Percentiles rank a stretch among this genome's conserved stretches.
Evolutionary conservation across 768 basidiomycete species (phyloP).

Genomic region (Multifurca ochricompacta): DNA sequence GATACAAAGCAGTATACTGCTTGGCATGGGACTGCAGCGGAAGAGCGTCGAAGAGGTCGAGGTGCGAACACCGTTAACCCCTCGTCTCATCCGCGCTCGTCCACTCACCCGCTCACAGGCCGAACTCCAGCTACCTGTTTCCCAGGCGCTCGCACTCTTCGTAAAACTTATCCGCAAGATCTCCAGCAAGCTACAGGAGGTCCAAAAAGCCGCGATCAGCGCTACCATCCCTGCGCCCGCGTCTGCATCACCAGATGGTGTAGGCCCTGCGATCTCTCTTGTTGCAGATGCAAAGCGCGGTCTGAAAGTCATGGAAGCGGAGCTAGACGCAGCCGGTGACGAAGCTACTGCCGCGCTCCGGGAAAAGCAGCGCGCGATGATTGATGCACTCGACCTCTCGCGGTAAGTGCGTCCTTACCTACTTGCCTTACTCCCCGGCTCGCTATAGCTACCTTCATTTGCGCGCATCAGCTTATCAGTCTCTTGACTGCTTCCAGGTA

Average conservation of each 20-base stretch:
- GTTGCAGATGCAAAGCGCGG: slow-evolving; percentile 24
- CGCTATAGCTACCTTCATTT: background rate
- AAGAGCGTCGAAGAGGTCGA: slow-evolving; percentile 88
- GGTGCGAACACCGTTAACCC: slow-evolving; percentile 34
- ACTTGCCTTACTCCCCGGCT: background rate
- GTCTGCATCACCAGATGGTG: slow-evolving; percentile 14
- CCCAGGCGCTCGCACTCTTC: slow-evolving; percentile 84
- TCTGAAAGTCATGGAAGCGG: slow-evolving; percentile 26
- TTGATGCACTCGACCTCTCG: slow-evolving; percentile 79
- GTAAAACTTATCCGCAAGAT: slow-evolving; percentile 86
- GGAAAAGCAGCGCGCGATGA: slow-evolving; percentile 79
- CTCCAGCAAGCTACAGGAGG: slow-evolving; percentile 60
- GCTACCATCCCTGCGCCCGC: slow-evolving; percentile 43
- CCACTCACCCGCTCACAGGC: slow-evolving; percentile 32
- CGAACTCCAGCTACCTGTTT: slow-evolving; percentile 78
- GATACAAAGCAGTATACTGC: slow-evolving; percentile 85
- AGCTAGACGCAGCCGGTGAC: slow-evolving; percentile 56
- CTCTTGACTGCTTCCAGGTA: slow-evolving; percentile 37
- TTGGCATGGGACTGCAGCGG: slow-evolving; percentile 83
- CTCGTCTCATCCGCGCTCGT: background rate
- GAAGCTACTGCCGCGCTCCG: slow-evolving; percentile 44
- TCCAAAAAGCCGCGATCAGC: slow-evolving; percentile 72
- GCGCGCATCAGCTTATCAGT: slow-evolving; percentile 9
- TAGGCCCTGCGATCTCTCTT: background rate
- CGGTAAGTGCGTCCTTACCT: slow-evolving; percentile 49